phyloP scores from a whole-genome alignment of 108 stramenopile genomes.

The Cyclostephanos tholiformis region DNA sequence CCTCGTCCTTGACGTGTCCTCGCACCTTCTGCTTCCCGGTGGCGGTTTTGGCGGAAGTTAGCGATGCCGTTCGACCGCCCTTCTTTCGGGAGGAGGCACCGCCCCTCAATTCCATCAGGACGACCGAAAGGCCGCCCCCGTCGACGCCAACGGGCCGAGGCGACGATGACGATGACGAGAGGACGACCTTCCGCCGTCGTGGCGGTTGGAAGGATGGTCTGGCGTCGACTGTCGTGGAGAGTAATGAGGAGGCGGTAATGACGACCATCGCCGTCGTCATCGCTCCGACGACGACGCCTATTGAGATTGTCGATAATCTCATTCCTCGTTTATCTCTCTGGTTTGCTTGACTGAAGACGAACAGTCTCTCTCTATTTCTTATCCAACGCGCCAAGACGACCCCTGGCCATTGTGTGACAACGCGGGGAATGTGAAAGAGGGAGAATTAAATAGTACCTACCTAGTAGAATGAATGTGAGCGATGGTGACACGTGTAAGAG shows the following conservation, averaged over 20 bases:
- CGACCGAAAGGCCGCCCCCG: neutral
- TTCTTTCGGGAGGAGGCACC: constrained; percentile 35
- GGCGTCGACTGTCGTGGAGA: neutral
- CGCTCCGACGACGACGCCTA: neutral
- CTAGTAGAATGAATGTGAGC: neutral
- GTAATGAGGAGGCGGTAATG: neutral
- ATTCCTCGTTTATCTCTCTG: neutral
- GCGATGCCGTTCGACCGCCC: constrained; percentile 45
- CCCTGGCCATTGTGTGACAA: no score
- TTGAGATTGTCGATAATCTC: neutral
- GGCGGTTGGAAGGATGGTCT: neutral
- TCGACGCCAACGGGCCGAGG: neutral
- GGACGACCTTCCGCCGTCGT: neutral
- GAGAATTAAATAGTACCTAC: neutral
- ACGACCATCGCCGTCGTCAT: neutral
- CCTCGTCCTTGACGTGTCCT: constrained; percentile 32
- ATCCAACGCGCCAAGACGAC: no score
- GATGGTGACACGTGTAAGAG: constrained; percentile 4
- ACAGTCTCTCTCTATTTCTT: no score
- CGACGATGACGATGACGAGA: neutral
- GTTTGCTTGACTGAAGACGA: no score
- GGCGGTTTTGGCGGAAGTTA: constrained; percentile 46
- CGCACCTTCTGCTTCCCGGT: constrained; percentile 62
- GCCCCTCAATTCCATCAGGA: constrained; percentile 33
- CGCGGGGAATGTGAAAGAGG: no score